Percentiles rank a stretch among this genome's conserved stretches.
phyloP scores from a whole-genome alignment of 768 basidiomycete genomes.

The Serendipita vermifera region DNA sequence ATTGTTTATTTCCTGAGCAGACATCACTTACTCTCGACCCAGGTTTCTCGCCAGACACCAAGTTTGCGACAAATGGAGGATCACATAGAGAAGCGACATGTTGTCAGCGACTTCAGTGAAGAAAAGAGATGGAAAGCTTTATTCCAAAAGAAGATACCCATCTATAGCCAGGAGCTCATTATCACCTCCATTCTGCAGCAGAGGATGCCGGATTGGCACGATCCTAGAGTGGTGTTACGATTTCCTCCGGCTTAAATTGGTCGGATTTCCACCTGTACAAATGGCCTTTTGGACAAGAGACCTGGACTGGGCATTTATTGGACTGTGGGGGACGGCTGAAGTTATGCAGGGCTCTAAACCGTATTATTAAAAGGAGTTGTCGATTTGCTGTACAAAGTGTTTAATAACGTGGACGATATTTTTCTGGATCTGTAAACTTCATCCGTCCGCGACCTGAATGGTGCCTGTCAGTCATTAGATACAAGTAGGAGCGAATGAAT shows the following conservation, averaged over 20 bases:
- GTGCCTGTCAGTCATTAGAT: neutral
- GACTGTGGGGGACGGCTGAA: too few species aligned
- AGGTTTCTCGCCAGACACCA: constrained; percentile 38
- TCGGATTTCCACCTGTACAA: too few species aligned
- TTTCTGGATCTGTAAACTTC: constrained; percentile 5
- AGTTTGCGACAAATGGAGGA: constrained; percentile 43
- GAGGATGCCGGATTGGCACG: constrained; percentile 46
- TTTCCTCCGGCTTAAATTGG: too few species aligned
- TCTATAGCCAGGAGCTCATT: constrained; percentile 62
- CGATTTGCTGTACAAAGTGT: too few species aligned
- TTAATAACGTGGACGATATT: neutral
- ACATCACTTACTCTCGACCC: neutral
- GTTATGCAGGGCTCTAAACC: too few species aligned
- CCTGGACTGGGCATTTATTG: too few species aligned
- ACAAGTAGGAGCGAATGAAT: neutral
- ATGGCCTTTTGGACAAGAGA: too few species aligned
- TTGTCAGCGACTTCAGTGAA: constrained; percentile 42
- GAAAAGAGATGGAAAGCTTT: constrained; percentile 53
- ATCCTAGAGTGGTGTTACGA: constrained; percentile 20
- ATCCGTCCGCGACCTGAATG: constrained; percentile 9
- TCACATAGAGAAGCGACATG: constrained; percentile 32
- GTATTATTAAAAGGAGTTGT: too few species aligned
- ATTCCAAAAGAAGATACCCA: constrained; percentile 32
- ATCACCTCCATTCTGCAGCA: constrained; percentile 53
- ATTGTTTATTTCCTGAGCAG: neutral